Conservation (phyloP, 225 moss, liverwort and hornwort genomes). For the Bryum argenteum region DNA sequence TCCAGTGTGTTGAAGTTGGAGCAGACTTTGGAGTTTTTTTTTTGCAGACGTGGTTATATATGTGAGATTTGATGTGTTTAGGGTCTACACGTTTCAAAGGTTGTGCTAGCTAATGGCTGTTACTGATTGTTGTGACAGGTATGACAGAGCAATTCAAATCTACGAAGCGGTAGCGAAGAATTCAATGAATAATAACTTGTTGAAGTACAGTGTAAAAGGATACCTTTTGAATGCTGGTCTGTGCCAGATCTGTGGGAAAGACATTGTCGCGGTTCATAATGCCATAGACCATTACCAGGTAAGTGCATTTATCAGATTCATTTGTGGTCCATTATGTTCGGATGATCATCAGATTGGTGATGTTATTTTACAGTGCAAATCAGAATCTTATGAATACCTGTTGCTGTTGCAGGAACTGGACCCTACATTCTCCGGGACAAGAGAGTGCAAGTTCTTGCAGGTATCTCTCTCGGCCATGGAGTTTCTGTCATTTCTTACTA, state of each 20-base stretch:
- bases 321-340: conserved; percentile 14
- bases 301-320: conserved; percentile 11
- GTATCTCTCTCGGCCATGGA: conserved; percentile 41
- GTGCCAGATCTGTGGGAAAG: conserved; percentile 67
- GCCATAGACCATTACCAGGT: conserved; percentile 65
- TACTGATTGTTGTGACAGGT: conserved; percentile 49
- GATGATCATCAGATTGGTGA: conserved; percentile 4
- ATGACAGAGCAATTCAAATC: conserved; percentile 66
- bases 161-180: conserved; percentile 65
- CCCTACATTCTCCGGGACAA: conserved; percentile 82
- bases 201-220: conserved; percentile 75
- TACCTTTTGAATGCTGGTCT: conserved; percentile 70
- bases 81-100: not conserved
- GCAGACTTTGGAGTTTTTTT: conserved; percentile 1
- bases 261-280: conserved; percentile 61
- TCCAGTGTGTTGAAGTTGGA: conserved; percentile 7
- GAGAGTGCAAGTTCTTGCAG: conserved; percentile 91
- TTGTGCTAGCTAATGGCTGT: conserved; percentile 3
- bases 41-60: not conserved
- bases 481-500: conserved; percentile 2
- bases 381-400: not conserved
- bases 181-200: conserved; percentile 64
- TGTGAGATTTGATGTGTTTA: conserved; percentile 3
- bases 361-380: conserved; percentile 3
- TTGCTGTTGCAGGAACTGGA: conserved; percentile 78